A percentile compares a stretch with the other conserved stretches of the same genome.
Evolutionary conservation across 345 rosid genomes (phyloP).

Genomic region (Clarkia xantiana): DNA sequence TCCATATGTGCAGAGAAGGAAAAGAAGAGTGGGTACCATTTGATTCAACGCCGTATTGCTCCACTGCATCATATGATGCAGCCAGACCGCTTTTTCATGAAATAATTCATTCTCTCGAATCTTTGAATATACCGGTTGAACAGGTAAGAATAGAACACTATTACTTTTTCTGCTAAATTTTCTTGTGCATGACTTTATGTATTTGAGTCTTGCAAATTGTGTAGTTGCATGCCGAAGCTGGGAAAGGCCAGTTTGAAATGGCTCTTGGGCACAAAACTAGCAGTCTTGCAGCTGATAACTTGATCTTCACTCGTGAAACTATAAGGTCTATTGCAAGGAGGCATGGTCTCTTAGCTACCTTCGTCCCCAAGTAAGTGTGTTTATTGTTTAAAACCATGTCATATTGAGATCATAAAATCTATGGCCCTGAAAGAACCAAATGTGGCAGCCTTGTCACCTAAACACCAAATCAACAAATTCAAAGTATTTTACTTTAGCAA

Average conservation of each 20-base stretch:
- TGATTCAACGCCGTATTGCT: constrained; percentile 63
- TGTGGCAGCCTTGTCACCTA: background rate
- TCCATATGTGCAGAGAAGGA: constrained; percentile 41
- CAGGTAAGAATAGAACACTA: constrained; percentile 29
- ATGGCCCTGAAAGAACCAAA: background rate
- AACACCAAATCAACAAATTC: background rate
- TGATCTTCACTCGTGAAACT: constrained; percentile 71
- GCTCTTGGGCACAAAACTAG: constrained; percentile 50
- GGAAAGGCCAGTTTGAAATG: constrained; percentile 84
- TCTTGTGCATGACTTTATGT: background rate
- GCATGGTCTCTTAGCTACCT: constrained; percentile 74
- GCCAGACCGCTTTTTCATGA: constrained; percentile 54
- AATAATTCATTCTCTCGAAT: constrained; percentile 38
- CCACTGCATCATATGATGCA: constrained; percentile 62
- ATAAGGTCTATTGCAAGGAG: constrained; percentile 69
- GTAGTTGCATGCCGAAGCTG: constrained; percentile 81
- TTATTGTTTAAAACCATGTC: background rate
- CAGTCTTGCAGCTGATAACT: constrained; percentile 57
- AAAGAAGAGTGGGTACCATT: constrained; percentile 77
- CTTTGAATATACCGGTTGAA: constrained; percentile 63
- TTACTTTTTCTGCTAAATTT: background rate
- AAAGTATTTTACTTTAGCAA: no score
- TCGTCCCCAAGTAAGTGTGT: constrained; percentile 69
- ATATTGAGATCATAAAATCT: background rate
- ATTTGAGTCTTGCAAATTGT: constrained; percentile 1